Percentiles rank a stretch among this genome's conserved stretches.
Evolutionary conservation across 1,284 basidiomycete genomes (phyloP).

Genomic region (Cutaneotrichosporon spelunceum): DNA sequence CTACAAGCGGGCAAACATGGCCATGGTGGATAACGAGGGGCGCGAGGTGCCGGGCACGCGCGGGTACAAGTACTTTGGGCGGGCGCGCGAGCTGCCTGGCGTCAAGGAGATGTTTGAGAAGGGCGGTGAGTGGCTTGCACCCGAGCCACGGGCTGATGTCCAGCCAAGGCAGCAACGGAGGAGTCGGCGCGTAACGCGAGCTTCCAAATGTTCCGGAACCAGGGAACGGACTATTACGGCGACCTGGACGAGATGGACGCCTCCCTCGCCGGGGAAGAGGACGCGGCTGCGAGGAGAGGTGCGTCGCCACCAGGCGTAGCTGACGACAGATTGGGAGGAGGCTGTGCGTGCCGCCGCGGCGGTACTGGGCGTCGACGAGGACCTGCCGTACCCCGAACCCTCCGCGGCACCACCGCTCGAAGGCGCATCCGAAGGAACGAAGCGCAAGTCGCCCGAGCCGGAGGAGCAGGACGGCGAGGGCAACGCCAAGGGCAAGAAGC

Average conservation of each 20-base stretch:
- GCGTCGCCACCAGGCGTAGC: slow-evolving; percentile 27
- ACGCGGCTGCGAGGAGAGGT: slow-evolving; percentile 71
- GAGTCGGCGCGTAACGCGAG: slow-evolving; percentile 65
- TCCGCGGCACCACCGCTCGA: neutral
- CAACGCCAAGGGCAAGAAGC: slow-evolving; percentile 35
- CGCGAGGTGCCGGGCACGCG: slow-evolving; percentile 95
- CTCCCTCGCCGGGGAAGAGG: slow-evolving; percentile 67
- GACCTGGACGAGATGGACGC: slow-evolving; percentile 82
- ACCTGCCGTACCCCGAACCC: slow-evolving; percentile 19
- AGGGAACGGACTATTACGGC: slow-evolving; percentile 86
- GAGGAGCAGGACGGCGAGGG: slow-evolving; percentile 14
- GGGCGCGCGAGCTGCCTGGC: slow-evolving; percentile 93
- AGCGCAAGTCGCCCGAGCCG: slow-evolving; percentile 17
- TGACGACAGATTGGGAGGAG: slow-evolving; percentile 65
- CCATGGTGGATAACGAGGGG: slow-evolving; percentile 89
- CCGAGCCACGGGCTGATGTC: neutral
- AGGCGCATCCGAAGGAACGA: slow-evolving; percentile 11
- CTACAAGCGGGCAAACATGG: slow-evolving; percentile 77
- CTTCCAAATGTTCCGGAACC: slow-evolving; percentile 85
- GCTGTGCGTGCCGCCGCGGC: slow-evolving; percentile 38
- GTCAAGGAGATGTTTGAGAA: slow-evolving; percentile 89
- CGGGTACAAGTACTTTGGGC: slow-evolving; percentile 99
- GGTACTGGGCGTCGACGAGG: slow-evolving; percentile 19
- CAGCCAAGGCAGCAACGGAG: slow-evolving; percentile 72
- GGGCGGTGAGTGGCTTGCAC: slow-evolving; percentile 63